phyloP scores from a whole-genome alignment of 768 basidiomycete genomes.

The Termitomyces sp. region DNA sequence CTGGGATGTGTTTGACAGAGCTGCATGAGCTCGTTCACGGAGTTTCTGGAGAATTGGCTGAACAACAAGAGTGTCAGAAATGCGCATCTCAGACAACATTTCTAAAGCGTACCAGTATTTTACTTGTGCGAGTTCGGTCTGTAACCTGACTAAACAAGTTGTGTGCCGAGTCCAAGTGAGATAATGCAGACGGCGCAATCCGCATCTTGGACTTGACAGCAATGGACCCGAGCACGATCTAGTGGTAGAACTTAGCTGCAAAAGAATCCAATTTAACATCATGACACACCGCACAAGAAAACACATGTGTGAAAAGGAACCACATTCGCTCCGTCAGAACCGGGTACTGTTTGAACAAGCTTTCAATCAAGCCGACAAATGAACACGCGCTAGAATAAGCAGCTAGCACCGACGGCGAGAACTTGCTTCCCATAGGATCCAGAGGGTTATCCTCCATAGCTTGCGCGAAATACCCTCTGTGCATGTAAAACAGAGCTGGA shows the following conservation, averaged over 20 bases:
- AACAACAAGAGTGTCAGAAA: slow-evolving; percentile 1
- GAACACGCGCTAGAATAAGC: slow-evolving; percentile 69
- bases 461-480: slow-evolving; percentile 71
- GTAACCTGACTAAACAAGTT: slow-evolving; percentile 54
- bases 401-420: slow-evolving; percentile 62
- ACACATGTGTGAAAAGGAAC: slow-evolving; percentile 72
- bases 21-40: slow-evolving; percentile 47
- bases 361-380: slow-evolving; percentile 63
- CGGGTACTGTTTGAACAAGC: slow-evolving; percentile 63
- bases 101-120: slow-evolving; percentile 50
- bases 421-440: slow-evolving; percentile 70
- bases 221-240: slow-evolving; percentile 73
- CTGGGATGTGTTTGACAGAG: slow-evolving; percentile 27
- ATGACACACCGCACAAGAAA: slow-evolving; percentile 56
- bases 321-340: slow-evolving; percentile 67
- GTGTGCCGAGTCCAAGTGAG: slow-evolving; percentile 61
- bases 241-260: slow-evolving; percentile 1
- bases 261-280: not conserved
- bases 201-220: slow-evolving; percentile 62
- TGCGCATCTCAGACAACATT: not conserved
- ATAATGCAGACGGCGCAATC: slow-evolving; percentile 62
- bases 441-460: slow-evolving; percentile 59
- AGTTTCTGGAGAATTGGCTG: slow-evolving; percentile 64
- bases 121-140: slow-evolving; percentile 48
- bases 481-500: slow-evolving; percentile 67